Evolutionary conservation across 2,329 filamentous ascomycete genomes (phyloP).

Genomic region (Periconia digitata): DNA sequence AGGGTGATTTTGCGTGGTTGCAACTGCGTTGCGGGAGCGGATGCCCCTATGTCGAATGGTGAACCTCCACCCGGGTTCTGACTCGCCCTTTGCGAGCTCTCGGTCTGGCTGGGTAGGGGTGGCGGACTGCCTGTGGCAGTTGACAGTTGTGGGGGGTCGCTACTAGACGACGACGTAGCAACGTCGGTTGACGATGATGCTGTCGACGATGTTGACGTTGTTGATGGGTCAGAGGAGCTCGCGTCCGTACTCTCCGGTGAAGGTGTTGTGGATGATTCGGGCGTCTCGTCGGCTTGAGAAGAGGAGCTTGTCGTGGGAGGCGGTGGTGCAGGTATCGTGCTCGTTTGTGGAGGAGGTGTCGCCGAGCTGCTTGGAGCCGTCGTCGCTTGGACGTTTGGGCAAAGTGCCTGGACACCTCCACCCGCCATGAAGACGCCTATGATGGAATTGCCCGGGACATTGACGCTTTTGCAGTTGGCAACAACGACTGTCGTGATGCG

Average conservation of each 20-base stretch:
- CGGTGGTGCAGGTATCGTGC: conserved; percentile 9
- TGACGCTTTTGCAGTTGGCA: conserved; percentile 35
- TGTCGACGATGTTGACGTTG: neutral
- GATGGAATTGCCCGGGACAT: conserved; percentile 43
- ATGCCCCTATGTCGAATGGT: conserved; percentile 45
- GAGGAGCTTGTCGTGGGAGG: conserved; percentile 2
- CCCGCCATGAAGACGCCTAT: conserved; percentile 47
- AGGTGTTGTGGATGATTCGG: neutral
- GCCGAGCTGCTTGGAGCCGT: conserved; percentile 13
- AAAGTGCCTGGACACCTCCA: conserved; percentile 43
- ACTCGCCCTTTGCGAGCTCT: conserved; percentile 36
- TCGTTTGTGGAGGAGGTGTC: conserved; percentile 10
- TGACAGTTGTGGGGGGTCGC: neutral
- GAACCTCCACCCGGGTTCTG: conserved; percentile 47
- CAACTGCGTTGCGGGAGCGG: conserved; percentile 19
- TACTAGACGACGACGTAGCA: conserved; percentile 6
- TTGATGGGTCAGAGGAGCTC: conserved; percentile 1
- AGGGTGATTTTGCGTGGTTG: conserved; percentile 5
- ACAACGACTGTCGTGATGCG: conserved; percentile 37
- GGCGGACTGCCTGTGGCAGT: neutral
- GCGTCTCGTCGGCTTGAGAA: neutral
- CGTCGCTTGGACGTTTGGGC: conserved; percentile 35
- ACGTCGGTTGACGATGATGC: neutral
- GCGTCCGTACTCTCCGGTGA: neutral
- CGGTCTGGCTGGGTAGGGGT: conserved; percentile 17